Evolutionary conservation across 1,284 basidiomycete species (phyloP).

Genomic region (Sporisorium iseilematis-ciliati): DNA sequence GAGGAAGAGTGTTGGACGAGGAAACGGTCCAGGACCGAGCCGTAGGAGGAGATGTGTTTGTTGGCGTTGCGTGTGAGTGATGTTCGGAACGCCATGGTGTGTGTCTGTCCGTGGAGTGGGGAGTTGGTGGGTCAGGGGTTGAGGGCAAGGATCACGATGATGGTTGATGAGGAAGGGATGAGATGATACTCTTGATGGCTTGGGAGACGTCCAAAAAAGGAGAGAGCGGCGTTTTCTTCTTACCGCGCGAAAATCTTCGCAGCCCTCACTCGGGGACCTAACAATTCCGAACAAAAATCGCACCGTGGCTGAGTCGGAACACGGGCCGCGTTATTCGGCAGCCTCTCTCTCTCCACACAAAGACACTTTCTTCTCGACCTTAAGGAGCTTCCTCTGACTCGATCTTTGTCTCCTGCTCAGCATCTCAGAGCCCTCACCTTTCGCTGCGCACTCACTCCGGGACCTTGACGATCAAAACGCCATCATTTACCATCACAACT

Average conservation of each 20-base stretch:
- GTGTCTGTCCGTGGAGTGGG: too few relatives aligned
- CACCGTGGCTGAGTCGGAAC: slow-evolving; percentile 22
- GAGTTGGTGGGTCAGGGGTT: too few relatives aligned
- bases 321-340: slow-evolving; percentile 8
- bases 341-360: not conserved
- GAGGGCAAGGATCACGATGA: not conserved
- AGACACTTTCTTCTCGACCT: not conserved
- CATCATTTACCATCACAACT: not conserved
- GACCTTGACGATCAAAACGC: not conserved
- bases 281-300: not conserved
- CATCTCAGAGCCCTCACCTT: not conserved
- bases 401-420: not conserved
- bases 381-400: slow-evolving; percentile 2
- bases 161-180: not conserved
- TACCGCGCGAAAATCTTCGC: slow-evolving; percentile 13
- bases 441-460: not conserved
- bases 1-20: slow-evolving; percentile 15
- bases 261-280: not conserved
- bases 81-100: slow-evolving; percentile 27
- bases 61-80: slow-evolving; percentile 8
- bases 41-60: slow-evolving; percentile 35
- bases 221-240: not conserved
- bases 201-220: not conserved
- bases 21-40: slow-evolving; percentile 38
- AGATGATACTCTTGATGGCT: not conserved